These are phyloP conservation scores for Ilex paraguariensis DNA, from an alignment of 305 asterid genomes.

Conservation along the genomic window DNA sequence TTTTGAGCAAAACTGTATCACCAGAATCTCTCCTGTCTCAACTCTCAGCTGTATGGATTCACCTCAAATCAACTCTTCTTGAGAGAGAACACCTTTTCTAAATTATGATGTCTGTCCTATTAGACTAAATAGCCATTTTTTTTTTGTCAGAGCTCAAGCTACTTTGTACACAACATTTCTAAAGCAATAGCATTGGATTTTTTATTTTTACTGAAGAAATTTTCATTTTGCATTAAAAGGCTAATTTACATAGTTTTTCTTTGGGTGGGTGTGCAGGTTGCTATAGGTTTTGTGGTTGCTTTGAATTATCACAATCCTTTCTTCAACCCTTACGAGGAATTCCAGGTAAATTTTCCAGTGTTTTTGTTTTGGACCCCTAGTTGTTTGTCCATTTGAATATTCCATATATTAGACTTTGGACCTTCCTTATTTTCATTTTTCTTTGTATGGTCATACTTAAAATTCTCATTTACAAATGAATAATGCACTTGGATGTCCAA, in stretches of 20 bases:
- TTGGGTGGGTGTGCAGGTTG: constrained; percentile 50
- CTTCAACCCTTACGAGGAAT: constrained; percentile 92
- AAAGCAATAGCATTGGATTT: too few relatives aligned
- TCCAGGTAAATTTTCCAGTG: constrained; percentile 54
- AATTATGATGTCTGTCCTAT: too few relatives aligned
- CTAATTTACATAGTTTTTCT: constrained; percentile 11
- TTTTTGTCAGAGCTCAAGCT: too few relatives aligned
- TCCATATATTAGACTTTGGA: background rate
- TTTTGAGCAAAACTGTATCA: too few relatives aligned
- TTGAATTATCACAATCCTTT: constrained; percentile 82
- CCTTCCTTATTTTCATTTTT: background rate
- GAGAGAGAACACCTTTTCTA: too few relatives aligned
- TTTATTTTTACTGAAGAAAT: too few relatives aligned
- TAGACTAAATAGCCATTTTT: too few relatives aligned
- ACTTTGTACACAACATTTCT: too few relatives aligned
- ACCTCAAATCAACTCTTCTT: too few relatives aligned
- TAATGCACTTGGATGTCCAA: background rate
- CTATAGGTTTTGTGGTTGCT: constrained; percentile 82
- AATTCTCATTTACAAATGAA: background rate
- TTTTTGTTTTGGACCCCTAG: background rate
- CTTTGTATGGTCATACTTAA: background rate
- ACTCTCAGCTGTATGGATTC: too few relatives aligned
- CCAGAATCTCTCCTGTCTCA: too few relatives aligned
- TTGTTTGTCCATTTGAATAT: too few relatives aligned
- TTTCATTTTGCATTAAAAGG: background rate